Evolutionary conservation across 140 eudicot species (phyloP).

Genomic region (Anethum foeniculum): DNA sequence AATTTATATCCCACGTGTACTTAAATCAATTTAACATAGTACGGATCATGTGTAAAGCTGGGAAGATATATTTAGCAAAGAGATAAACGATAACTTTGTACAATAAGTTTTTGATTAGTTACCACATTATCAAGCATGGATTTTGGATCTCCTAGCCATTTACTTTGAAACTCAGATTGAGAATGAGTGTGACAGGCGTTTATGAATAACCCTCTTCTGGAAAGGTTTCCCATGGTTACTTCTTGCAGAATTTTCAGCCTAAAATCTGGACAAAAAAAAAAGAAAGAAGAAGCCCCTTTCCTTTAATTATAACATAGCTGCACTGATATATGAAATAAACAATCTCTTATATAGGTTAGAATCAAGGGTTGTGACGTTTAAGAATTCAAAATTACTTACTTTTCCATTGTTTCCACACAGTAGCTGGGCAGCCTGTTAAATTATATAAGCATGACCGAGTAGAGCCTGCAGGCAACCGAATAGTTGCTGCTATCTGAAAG

Average conservation of each 20-base stretch:
- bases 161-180: slow-evolving; percentile 6
- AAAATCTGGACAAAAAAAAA: not conserved
- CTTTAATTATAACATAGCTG: not conserved
- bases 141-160: slow-evolving; percentile 13
- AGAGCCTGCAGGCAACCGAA: not conserved
- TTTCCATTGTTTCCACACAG: not conserved
- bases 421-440: not conserved
- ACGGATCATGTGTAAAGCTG: not conserved
- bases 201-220: slow-evolving; percentile 8
- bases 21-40: not conserved
- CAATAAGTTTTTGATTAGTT: not conserved
- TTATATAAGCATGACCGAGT: not conserved
- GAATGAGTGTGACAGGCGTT: slow-evolving; percentile 11
- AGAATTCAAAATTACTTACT: not conserved
- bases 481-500: not conserved
- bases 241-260: not conserved
- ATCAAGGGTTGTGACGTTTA: not conserved
- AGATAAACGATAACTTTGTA: not conserved
- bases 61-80: not conserved
- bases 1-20: not conserved
- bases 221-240: not conserved
- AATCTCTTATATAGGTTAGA: not conserved
- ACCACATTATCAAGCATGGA: slow-evolving; percentile 3
- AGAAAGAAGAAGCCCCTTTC: not conserved
- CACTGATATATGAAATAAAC: not conserved